Percentiles rank a stretch among this genome's conserved stretches.
phyloP scores from a whole-genome alignment of 495 filamentous ascomycete species.

The Cryomyces antarcticus region DNA sequence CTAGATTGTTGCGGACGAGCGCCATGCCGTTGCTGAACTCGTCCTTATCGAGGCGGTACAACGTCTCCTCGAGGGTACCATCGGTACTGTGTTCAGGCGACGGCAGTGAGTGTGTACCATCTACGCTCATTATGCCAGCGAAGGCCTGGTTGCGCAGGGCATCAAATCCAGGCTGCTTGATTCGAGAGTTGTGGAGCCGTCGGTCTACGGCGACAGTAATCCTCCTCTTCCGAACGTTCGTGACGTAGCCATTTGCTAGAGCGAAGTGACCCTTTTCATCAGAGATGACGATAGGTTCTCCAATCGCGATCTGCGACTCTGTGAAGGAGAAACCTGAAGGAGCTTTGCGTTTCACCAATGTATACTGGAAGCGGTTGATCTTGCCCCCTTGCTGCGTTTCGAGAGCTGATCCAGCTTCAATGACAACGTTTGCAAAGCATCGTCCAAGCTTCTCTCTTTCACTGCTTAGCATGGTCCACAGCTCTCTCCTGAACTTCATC shows the following conservation, averaged over 20 bases:
- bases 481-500: constrained; percentile 62
- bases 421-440: constrained; percentile 51
- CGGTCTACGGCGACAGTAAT: constrained; percentile 82
- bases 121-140: constrained; percentile 75
- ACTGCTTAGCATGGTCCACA: constrained; percentile 85
- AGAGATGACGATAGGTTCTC: constrained; percentile 90
- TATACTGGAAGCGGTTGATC: constrained; percentile 82
- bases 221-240: constrained; percentile 44
- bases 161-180: constrained; percentile 55
- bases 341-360: constrained; percentile 45
- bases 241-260: constrained; percentile 76
- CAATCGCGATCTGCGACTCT: constrained; percentile 74
- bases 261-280: constrained; percentile 91
- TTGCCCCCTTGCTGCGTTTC: constrained; percentile 47
- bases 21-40: constrained; percentile 98
- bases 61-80: constrained; percentile 30
- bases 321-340: constrained; percentile 50
- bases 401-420: constrained; percentile 52
- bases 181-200: constrained; percentile 64
- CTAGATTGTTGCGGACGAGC: constrained; percentile 74
- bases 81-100: constrained; percentile 27
- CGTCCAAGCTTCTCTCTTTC: constrained; percentile 76
- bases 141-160: constrained; percentile 61
- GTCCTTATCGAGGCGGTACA: constrained; percentile 86
- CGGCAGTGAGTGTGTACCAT: constrained; percentile 15